Conservation (phyloP, 2,329 filamentous ascomycete genomes). For the Apiospora aurea region DNA sequence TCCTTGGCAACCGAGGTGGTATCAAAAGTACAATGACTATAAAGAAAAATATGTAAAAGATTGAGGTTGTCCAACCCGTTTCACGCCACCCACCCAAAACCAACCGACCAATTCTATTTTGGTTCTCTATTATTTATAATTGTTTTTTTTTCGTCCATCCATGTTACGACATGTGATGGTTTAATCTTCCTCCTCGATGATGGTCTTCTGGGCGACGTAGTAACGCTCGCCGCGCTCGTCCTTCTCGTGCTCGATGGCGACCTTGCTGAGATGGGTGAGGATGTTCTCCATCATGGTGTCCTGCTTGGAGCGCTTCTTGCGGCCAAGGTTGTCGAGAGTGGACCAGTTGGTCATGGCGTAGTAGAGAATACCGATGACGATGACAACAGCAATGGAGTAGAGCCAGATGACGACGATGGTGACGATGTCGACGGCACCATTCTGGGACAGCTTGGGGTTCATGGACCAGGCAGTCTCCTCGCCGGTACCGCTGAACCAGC, state of each 20-base stretch:
- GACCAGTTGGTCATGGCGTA: slow-evolving; percentile 49
- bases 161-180: not conserved
- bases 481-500: slow-evolving; percentile 65
- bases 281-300: slow-evolving; percentile 62
- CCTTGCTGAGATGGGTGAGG: slow-evolving; percentile 57
- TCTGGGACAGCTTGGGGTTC: slow-evolving; percentile 41
- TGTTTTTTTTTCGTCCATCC: not conserved
- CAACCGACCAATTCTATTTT: slow-evolving; percentile 7
- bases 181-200: slow-evolving; percentile 38
- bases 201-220: slow-evolving; percentile 39
- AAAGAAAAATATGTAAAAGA: slow-evolving; percentile 26
- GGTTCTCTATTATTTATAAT: not conserved
- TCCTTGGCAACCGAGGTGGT: slow-evolving; percentile 26
- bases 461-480: slow-evolving; percentile 49
- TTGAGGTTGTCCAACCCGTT: slow-evolving; percentile 20
- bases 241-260: slow-evolving; percentile 57
- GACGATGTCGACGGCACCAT: slow-evolving; percentile 64
- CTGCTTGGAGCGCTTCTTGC: slow-evolving; percentile 56
- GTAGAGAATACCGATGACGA: slow-evolving; percentile 60
- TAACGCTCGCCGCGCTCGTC: slow-evolving; percentile 50
- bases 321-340: slow-evolving; percentile 52
- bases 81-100: not conserved
- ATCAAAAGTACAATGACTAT: slow-evolving; percentile 26
- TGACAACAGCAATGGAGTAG: slow-evolving; percentile 59
- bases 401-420: slow-evolving; percentile 59